Evolutionary conservation across 1,139 yeast genomes (phyloP).

Genomic region (Pichia sp.): DNA sequence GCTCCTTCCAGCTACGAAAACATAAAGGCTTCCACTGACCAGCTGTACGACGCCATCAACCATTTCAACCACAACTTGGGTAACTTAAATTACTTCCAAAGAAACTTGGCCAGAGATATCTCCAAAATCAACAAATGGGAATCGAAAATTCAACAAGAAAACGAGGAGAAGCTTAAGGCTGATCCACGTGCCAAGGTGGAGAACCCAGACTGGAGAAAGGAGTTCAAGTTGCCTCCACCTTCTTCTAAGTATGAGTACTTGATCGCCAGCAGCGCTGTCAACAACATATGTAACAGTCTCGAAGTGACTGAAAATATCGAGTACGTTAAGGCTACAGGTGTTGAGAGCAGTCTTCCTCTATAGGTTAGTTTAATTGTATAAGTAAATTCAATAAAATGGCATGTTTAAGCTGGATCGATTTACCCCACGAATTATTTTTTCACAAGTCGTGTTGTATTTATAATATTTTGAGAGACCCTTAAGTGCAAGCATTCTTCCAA

Average conservation of each 20-base stretch:
- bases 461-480: too few species aligned
- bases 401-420: not conserved
- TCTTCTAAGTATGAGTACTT: constrained; percentile 75
- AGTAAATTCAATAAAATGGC: not conserved
- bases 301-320: constrained; percentile 45
- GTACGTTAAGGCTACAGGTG: constrained; percentile 14
- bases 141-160: constrained; percentile 65
- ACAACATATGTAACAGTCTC: constrained; percentile 64
- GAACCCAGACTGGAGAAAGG: constrained; percentile 58
- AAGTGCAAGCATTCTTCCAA: too few species aligned
- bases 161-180: constrained; percentile 52
- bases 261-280: constrained; percentile 65
- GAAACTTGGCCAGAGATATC: constrained; percentile 69
- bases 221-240: constrained; percentile 67
- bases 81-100: constrained; percentile 78
- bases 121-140: constrained; percentile 73
- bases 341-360: constrained; percentile 10
- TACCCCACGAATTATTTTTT: too few species aligned
- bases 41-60: constrained; percentile 70
- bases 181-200: constrained; percentile 52
- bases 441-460: too few species aligned
- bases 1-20: constrained; percentile 37
- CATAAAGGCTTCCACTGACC: constrained; percentile 47
- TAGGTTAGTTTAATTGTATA: not conserved
- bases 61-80: constrained; percentile 77